phyloP scores from a whole-genome alignment of 257 asterid species.

The Rhazya stricta region DNA sequence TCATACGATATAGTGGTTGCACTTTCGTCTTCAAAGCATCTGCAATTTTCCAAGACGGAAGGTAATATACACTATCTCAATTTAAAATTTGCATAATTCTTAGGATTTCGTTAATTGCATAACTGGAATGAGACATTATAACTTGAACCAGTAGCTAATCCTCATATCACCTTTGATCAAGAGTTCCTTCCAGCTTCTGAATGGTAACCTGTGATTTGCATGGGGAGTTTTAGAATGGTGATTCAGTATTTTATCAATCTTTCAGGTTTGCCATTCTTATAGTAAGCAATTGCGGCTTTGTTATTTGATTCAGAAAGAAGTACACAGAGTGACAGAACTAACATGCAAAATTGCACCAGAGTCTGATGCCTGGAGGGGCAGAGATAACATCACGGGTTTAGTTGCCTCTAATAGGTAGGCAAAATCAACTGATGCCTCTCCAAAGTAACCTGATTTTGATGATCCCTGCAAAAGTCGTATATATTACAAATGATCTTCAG shows the following conservation, averaged over 20 bases:
- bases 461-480: conserved; percentile 59
- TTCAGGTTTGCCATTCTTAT: neutral
- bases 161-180: conserved; percentile 57
- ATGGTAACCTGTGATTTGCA: conserved; percentile 58
- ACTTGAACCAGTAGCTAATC: conserved; percentile 15
- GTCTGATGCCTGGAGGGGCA: conserved; percentile 77
- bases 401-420: conserved; percentile 72
- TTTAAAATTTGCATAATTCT: neutral
- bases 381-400: conserved; percentile 52
- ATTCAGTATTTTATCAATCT: neutral
- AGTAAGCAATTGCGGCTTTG: conserved; percentile 4
- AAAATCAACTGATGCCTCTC: conserved; percentile 86
- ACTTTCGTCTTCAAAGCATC: conserved; percentile 45
- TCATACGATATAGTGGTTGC: conserved; percentile 32
- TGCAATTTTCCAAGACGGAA: conserved; percentile 27
- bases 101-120: neutral
- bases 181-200: conserved; percentile 58
- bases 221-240: neutral
- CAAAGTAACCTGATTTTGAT: conserved; percentile 79
- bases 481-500: neutral
- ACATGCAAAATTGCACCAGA: conserved; percentile 85
- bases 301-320: conserved; percentile 12
- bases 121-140: neutral
- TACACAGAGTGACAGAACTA: conserved; percentile 29
- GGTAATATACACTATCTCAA: conserved; percentile 1